phyloP scores from a whole-genome alignment of 176 grass and related monocot genomes.

The Oryza officinalis region DNA sequence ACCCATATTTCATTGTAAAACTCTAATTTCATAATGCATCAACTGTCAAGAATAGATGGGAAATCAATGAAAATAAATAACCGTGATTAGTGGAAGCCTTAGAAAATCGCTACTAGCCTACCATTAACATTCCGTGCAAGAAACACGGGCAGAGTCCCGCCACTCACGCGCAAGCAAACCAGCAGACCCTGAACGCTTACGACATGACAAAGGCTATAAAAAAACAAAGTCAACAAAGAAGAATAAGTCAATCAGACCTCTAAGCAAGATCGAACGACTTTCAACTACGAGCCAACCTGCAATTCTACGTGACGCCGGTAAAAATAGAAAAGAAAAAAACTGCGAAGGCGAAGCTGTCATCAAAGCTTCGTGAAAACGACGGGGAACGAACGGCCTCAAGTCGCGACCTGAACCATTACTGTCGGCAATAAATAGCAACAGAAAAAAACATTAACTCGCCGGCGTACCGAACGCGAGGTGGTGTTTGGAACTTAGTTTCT shows the following conservation, averaged over 20 bases:
- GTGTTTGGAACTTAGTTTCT: too few relatives aligned
- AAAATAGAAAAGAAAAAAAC: neutral
- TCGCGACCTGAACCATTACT: neutral
- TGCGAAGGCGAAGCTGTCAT: neutral
- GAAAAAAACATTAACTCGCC: neutral
- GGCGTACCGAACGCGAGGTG: neutral
- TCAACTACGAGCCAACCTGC: neutral
- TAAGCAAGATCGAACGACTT: neutral
- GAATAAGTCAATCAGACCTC: neutral
- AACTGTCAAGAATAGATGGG: neutral
- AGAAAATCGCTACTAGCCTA: neutral
- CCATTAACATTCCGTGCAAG: slow-evolving; percentile 15
- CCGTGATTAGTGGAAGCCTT: neutral
- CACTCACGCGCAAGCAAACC: neutral
- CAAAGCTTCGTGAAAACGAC: neutral
- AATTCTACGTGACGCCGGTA: neutral
- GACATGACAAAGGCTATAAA: neutral
- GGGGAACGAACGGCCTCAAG: neutral
- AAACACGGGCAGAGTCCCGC: neutral
- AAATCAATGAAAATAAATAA: neutral
- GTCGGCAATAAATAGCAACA: neutral
- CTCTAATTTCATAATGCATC: neutral
- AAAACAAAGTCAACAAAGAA: neutral
- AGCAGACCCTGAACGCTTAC: neutral
- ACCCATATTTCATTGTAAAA: too few relatives aligned